Evolutionary conservation across 768 basidiomycete genomes (phyloP).

Genomic region (Termitomyces sp.): DNA sequence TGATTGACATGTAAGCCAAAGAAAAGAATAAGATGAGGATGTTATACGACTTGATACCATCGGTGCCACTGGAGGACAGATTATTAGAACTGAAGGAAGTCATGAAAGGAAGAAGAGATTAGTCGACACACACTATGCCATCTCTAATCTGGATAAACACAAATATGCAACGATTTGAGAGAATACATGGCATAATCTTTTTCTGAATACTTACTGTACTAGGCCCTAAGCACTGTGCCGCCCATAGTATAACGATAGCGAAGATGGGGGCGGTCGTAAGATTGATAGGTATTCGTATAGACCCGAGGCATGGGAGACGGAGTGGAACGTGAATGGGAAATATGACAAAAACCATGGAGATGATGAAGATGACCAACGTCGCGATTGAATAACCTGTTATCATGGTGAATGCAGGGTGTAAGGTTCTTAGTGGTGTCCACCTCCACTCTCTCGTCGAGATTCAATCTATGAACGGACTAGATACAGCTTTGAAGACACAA

Average conservation of each 20-base stretch:
- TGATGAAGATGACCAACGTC: slow-evolving; percentile 46
- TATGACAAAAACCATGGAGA: slow-evolving; percentile 50
- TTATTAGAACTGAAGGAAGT: not conserved
- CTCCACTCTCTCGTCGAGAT: not conserved
- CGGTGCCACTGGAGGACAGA: slow-evolving; percentile 21
- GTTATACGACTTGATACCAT: slow-evolving; percentile 84
- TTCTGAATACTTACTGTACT: slow-evolving; percentile 12
- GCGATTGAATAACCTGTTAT: slow-evolving; percentile 38
- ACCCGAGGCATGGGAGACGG: slow-evolving; percentile 24
- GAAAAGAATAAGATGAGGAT: slow-evolving; percentile 92
- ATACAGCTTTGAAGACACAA: not conserved
- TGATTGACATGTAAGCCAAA: slow-evolving; percentile 89
- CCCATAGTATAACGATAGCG: slow-evolving; percentile 49
- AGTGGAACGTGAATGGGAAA: slow-evolving; percentile 36
- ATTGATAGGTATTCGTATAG: slow-evolving; percentile 33
- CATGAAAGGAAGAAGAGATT: not conserved
- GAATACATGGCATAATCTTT: not conserved
- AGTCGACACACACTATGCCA: slow-evolving; percentile 58
- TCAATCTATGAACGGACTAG: not conserved
- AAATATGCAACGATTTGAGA: not conserved
- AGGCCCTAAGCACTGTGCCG: slow-evolving; percentile 46
- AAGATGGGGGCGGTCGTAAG: slow-evolving; percentile 51
- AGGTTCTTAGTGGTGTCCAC: not conserved
- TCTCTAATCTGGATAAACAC: slow-evolving; percentile 42
- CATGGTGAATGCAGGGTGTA: slow-evolving; percentile 23